Base-by-base conservation (phyloP, 352 stramenopile species). In the Globisporangium paddicum region DNA sequence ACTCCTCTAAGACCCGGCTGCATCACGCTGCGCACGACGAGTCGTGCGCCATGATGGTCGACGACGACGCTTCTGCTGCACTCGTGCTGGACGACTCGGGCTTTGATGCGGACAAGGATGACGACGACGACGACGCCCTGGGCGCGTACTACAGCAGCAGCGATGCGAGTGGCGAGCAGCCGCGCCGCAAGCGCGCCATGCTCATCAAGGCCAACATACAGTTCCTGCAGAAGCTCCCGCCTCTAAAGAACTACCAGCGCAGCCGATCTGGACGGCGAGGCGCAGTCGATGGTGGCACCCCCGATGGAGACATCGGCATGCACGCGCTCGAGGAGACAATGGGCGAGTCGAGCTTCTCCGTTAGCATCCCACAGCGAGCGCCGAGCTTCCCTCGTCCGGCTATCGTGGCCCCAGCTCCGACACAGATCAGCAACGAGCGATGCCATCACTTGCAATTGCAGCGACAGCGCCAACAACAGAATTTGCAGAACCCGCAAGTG, bases 301-400 rank as follows among this genome's bases (percentile, higher is more conserved):
- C 73, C 3, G 52, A 67, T 2, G 65, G 64, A 7, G 50, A 57
- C 26, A 51, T 79, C 38, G 81, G 79, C 67, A 82, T 91, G 66
- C 55, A 67, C 38, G 82, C 82, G 32, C 64, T 91, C 37, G 77
- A 89, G 60, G 72, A 84, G 44, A 80, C 77, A 2, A 79, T 91
- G 60, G 69, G 83, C 42, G 79, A 88, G 52, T 86, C 79, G 54
- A 87, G 79, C 62, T 88, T 91, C 51, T 73, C 86, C 38, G 82
- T 74, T 0, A 40, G 26, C 9, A 44, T 6, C 28, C 3, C n/a
- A 10, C 16, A 44, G 10, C 53, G 72, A 11, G 71, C 82, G 53
- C 63, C 72, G 1, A 37, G 19, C 4, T 64, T 69, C 5, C 63
- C 68, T 4, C 53, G 68, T 38, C 75, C 69, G 18, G 77, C 75